A percentile compares a stretch with the other conserved stretches of the same genome.
Conservation (phyloP, 345 rosid genomes). For the Acer yangbiense region DNA sequence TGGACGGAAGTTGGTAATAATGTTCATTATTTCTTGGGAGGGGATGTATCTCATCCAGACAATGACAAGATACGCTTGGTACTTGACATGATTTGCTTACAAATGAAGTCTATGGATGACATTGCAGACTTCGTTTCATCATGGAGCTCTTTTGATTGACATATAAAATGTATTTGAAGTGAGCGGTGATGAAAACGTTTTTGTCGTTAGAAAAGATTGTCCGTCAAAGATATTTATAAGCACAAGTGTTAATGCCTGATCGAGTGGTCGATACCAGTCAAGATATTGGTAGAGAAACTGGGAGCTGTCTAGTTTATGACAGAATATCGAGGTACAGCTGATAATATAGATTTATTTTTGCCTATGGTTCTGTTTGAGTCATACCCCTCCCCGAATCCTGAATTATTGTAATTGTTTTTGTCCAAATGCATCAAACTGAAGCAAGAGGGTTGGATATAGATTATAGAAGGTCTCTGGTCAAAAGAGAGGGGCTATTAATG, state of each 20-base stretch:
- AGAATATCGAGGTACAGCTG: background rate
- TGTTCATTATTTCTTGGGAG: slow-evolving; percentile 34
- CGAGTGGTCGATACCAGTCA: background rate
- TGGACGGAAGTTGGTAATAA: slow-evolving; percentile 37
- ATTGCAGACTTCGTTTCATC: slow-evolving; percentile 17
- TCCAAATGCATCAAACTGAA: no score
- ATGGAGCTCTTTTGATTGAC: slow-evolving; percentile 22
- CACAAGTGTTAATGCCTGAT: background rate
- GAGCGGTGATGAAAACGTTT: background rate
- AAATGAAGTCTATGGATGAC: slow-evolving; percentile 23
- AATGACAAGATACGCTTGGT: slow-evolving; percentile 24
- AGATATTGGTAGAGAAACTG: background rate
- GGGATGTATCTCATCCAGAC: slow-evolving; percentile 26
- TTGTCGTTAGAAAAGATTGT: no score
- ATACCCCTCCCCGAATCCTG: no score
- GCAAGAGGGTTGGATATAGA: no score
- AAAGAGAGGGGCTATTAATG: no score
- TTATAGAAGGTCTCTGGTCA: no score
- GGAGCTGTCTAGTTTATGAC: background rate
- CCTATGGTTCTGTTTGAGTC: background rate
- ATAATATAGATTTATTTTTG: no score
- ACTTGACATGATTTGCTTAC: slow-evolving; percentile 22
- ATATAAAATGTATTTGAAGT: background rate
- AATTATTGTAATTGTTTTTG: no score
- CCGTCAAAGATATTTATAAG: background rate